Evolutionary conservation across 1,139 yeast species (phyloP).

Genomic region (Suhomyces wounanorum): DNA sequence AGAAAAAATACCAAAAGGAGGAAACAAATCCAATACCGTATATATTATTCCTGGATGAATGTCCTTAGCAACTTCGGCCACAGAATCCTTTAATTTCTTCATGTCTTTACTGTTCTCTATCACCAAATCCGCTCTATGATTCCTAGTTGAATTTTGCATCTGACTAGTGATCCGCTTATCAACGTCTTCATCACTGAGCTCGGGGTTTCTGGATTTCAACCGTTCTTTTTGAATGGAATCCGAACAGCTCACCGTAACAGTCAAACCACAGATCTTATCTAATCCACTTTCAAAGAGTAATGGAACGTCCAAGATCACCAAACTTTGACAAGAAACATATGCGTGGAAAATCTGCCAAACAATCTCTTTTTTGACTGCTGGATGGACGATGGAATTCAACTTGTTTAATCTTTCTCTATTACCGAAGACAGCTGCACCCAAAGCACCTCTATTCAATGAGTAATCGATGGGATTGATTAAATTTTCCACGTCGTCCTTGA

Average conservation of each 20-base stretch:
- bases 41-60: constrained; percentile 53
- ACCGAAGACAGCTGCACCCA: constrained; percentile 81
- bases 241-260: constrained; percentile 68
- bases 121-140: constrained; percentile 61
- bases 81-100: constrained; percentile 46
- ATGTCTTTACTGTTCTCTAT: constrained; percentile 63
- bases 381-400: constrained; percentile 82
- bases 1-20: constrained; percentile 50
- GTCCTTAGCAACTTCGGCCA: constrained; percentile 48
- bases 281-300: constrained; percentile 79
- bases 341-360: constrained; percentile 54
- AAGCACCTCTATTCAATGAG: constrained; percentile 63
- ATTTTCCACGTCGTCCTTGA: constrained; percentile 55
- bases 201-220: constrained; percentile 65
- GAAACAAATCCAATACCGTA: constrained; percentile 62
- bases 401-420: constrained; percentile 52
- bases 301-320: constrained; percentile 88
- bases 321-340: constrained; percentile 49
- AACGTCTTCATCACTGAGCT: constrained; percentile 67
- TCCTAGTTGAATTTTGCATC: constrained; percentile 63
- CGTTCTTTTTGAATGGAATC: constrained; percentile 61
- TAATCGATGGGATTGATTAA: constrained; percentile 53
- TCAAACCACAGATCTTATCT: constrained; percentile 68
- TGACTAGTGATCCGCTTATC: constrained; percentile 73
- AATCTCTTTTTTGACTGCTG: constrained; percentile 78